Evolutionary conservation across 2,329 filamentous ascomycete species (phyloP).

Genomic region (Leptographium procerum): DNA sequence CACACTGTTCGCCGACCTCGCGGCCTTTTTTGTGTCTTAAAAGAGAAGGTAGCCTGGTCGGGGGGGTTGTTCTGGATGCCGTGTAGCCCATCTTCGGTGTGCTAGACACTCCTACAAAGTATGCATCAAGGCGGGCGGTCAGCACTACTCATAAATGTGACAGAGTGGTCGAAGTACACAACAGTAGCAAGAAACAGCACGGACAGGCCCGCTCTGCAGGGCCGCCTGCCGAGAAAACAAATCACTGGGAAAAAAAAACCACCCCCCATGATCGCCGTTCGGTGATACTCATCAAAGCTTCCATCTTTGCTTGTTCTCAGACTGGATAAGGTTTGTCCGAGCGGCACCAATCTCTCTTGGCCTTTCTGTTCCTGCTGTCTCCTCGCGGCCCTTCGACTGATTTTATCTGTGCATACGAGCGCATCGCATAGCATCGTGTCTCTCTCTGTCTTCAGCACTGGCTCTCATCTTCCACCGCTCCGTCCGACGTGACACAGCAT

Average conservation of each 20-base stretch:
- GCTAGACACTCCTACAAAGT: not conserved
- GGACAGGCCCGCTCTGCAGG: not conserved
- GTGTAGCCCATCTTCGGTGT: not conserved
- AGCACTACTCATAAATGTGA: not conserved
- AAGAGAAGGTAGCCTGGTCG: not conserved
- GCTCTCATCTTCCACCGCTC: not conserved
- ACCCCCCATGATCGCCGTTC: not conserved
- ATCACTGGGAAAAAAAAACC: too few relatives aligned
- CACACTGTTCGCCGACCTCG: conserved; percentile 10
- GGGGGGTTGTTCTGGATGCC: not conserved
- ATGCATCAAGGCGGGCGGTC: not conserved
- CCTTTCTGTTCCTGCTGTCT: not conserved
- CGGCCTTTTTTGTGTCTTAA: not conserved
- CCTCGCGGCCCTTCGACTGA: too few relatives aligned
- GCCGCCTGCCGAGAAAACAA: not conserved
- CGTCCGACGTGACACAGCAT: not conserved
- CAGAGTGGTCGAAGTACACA: too few relatives aligned
- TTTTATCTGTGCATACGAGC: too few relatives aligned
- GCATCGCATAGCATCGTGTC: too few relatives aligned
- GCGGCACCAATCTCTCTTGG: not conserved
- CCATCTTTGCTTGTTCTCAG: too few relatives aligned
- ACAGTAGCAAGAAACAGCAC: not conserved
- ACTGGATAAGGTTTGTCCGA: not conserved
- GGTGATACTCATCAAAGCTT: not conserved
- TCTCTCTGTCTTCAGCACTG: too few relatives aligned